A percentile compares a stretch with the other conserved stretches of the same genome.
These are phyloP conservation scores for Leptomonas pyrrhocoris DNA, from an alignment of 208 protist genomes.

Conservation along the genomic window DNA sequence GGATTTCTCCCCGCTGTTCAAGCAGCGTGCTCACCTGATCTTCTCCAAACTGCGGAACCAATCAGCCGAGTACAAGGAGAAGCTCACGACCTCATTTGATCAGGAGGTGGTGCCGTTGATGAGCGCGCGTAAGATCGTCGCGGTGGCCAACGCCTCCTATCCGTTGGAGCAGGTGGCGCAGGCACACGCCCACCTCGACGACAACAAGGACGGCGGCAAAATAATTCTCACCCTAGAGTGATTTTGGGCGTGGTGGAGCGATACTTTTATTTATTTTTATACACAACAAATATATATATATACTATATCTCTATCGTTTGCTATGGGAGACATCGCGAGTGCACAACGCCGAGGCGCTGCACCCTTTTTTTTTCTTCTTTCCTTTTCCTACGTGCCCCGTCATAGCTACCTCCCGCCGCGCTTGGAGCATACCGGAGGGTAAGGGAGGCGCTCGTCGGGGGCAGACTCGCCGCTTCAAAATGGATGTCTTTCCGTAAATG, in stretches of 20 bases:
- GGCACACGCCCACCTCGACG: conserved; percentile 64
- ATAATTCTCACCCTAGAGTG: conserved; percentile 52
- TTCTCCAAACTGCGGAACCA: conserved; percentile 80
- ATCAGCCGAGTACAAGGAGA: conserved; percentile 56
- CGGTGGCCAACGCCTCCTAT: conserved; percentile 72
- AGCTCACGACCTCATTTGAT: conserved; percentile 56
- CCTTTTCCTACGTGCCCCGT: too few species aligned
- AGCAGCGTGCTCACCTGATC: conserved; percentile 61
- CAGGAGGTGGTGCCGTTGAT: conserved; percentile 69
- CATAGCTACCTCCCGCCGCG: too few species aligned
- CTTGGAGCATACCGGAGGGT: too few species aligned
- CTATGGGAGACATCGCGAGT: too few species aligned
- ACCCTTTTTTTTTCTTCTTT: too few species aligned
- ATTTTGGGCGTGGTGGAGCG: neutral
- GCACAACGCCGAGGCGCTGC: too few species aligned
- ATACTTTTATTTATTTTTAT: neutral
- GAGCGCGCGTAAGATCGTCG: conserved; percentile 47
- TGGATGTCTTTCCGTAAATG: too few species aligned
- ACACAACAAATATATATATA: too few species aligned
- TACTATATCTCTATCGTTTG: too few species aligned
- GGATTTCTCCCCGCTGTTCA: conserved; percentile 61
- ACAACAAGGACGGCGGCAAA: conserved; percentile 66
- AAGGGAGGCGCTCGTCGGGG: too few species aligned
- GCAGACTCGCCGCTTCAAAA: too few species aligned
- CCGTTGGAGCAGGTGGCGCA: conserved; percentile 65